Conservation (phyloP, 176 grass and related monocot genomes). For the Cymbopogon citratus region DNA sequence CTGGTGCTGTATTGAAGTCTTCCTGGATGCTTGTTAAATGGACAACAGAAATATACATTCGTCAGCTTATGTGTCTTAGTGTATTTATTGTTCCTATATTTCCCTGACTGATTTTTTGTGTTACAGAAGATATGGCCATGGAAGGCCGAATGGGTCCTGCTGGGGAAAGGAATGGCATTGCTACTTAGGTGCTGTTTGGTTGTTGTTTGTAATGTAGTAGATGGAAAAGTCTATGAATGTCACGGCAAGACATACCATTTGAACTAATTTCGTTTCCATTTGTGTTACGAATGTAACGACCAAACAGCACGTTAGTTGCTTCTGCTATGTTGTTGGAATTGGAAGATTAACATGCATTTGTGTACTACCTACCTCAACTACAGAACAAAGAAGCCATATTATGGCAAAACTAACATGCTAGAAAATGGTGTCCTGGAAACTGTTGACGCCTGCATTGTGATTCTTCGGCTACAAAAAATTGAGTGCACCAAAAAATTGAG, state of each 20-base stretch:
- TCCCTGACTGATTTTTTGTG: conserved; percentile 8
- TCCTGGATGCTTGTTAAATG: background rate
- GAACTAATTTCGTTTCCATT: no score
- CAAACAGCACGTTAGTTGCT: background rate
- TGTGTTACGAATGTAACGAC: no score
- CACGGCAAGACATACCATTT: no score
- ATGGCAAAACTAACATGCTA: background rate
- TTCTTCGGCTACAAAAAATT: background rate
- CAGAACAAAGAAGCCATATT: conserved; percentile 16
- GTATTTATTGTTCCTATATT: background rate
- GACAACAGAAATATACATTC: background rate
- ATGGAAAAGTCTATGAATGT: no score
- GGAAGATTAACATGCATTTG: conserved; percentile 17
- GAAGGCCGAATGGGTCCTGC: conserved; percentile 33
- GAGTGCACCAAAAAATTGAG: conserved; percentile 3
- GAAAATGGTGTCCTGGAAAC: background rate
- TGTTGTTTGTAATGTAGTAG: no score
- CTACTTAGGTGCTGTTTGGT: background rate
- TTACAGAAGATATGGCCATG: conserved; percentile 37
- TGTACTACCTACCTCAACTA: conserved; percentile 7
- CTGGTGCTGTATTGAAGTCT: background rate
- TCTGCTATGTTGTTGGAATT: background rate
- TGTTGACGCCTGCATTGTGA: background rate
- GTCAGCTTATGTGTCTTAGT: background rate
- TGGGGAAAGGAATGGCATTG: conserved; percentile 36